phyloP scores from a whole-genome alignment of 2,329 filamentous ascomycete genomes.

The Biscogniauxia mediterranea region DNA sequence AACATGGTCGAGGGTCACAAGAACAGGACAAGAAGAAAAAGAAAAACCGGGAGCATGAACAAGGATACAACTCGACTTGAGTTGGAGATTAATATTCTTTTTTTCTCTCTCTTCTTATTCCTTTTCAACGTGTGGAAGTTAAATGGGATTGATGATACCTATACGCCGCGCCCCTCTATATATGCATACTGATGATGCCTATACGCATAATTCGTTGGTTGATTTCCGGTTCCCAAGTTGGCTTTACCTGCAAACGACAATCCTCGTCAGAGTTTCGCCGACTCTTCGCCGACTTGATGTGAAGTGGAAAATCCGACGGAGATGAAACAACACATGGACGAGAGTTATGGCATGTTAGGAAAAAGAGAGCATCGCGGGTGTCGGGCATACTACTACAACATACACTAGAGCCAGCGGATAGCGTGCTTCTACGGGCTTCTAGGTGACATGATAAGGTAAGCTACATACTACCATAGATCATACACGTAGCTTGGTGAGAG shows the following conservation, averaged over 20 bases:
- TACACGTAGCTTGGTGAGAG: too few species aligned
- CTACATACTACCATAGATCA: too few species aligned
- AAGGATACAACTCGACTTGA: background rate
- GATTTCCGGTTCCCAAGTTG: background rate
- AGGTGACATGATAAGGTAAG: background rate
- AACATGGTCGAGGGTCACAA: background rate
- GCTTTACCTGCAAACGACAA: background rate
- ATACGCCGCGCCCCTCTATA: background rate
- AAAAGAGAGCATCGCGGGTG: background rate
- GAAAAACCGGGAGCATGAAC: background rate
- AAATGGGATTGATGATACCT: background rate
- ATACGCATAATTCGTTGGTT: background rate
- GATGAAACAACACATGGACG: background rate
- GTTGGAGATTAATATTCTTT: background rate
- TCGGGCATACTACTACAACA: too few species aligned
- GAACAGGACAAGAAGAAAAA: background rate
- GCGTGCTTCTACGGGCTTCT: background rate
- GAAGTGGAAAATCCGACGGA: background rate
- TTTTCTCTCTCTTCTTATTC: too few species aligned
- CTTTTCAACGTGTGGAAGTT: background rate
- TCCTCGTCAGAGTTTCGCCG: background rate
- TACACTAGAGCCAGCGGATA: too few species aligned
- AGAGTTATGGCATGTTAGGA: background rate
- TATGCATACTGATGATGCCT: background rate
- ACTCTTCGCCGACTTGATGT: background rate